A percentile compares a stretch with the other conserved stretches of the same genome.
Evolutionary conservation across 306 rosid species (phyloP).

Genomic region (Sphenostylis stenocarpa): DNA sequence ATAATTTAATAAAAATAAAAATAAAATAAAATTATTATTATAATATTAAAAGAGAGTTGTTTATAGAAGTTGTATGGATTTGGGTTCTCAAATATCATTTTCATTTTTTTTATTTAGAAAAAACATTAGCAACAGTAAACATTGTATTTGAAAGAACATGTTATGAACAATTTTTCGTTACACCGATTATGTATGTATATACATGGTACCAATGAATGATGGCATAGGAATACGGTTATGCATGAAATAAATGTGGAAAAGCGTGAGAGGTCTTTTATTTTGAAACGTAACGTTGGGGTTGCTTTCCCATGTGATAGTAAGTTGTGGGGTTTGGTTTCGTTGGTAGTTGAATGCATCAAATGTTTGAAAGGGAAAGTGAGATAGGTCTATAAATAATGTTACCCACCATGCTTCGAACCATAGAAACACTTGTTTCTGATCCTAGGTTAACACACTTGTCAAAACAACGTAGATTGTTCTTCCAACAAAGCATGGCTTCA

Average conservation of each 20-base stretch:
- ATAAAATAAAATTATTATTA: too few relatives aligned
- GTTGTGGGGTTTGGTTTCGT: not conserved
- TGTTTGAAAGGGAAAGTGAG: not conserved
- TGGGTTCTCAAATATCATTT: too few relatives aligned
- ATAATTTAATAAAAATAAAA: too few relatives aligned
- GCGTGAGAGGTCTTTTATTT: not conserved
- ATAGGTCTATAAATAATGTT: not conserved
- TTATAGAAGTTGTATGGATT: too few relatives aligned
- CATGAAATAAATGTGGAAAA: not conserved
- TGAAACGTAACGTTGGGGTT: not conserved
- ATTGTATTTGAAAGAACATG: too few relatives aligned
- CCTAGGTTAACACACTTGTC: not conserved
- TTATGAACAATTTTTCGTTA: too few relatives aligned
- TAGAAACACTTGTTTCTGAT: not conserved
- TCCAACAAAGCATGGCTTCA: conserved; percentile 44
- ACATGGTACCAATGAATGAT: too few relatives aligned
- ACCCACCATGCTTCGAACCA: not conserved
- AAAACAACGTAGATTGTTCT: not conserved
- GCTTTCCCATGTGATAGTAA: not conserved
- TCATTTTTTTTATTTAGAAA: too few relatives aligned
- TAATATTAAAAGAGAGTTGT: too few relatives aligned
- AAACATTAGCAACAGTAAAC: too few relatives aligned
- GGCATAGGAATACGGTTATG: not conserved
- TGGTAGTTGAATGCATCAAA: not conserved
- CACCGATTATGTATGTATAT: too few relatives aligned